Base-by-base conservation (phyloP, 768 basidiomycete species). In the Serendipita vermifera region DNA sequence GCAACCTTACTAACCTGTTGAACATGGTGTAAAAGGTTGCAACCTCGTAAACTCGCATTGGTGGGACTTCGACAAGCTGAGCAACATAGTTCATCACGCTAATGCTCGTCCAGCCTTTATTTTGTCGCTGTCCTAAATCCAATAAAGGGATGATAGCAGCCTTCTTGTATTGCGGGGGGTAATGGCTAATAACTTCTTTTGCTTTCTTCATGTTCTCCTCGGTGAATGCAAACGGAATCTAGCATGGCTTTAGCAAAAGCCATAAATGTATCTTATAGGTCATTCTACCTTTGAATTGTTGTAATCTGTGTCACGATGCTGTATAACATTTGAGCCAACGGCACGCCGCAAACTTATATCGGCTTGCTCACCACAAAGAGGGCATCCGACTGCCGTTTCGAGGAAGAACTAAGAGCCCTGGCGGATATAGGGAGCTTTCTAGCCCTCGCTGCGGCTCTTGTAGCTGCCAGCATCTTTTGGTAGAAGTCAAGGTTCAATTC, bases 11-110 rank as follows among this genome's bases (percentile, higher is more conserved):
- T 64, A 58, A 89, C 89, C 93, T 80, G 75, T 97, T 99, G 78
- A 97, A 98, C 94, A 99, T 98, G 63, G 96, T 99, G 71, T 99
- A 99, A 73, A 99, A 99, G 13, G 91, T 93, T 15, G 94, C 94
- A 53, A 99, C 96, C 71, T 99, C 96, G 68, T 99, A 99, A 1
- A 97, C 96, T 7, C 96, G 86, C 96, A 99, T 98, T 54, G 89
- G 88, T 7, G 87, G 89, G 80, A 99, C 85, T 64, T 86, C 90
- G 29, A 98, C 77, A 31, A 94, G 74, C 61, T 87, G 85, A 1
- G 96, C 96, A 55, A 99, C 85, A 64, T 92, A 89, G 73, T 99
- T 97, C 96, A 99, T 99, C 59, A 94, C 92, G 64, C 87, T 90
- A 62, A 99, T 94, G 67, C 87, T 91, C 24, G 94, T 97, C 89